Conservation (phyloP, 768 basidiomycete species). For the Russula vinacea region DNA sequence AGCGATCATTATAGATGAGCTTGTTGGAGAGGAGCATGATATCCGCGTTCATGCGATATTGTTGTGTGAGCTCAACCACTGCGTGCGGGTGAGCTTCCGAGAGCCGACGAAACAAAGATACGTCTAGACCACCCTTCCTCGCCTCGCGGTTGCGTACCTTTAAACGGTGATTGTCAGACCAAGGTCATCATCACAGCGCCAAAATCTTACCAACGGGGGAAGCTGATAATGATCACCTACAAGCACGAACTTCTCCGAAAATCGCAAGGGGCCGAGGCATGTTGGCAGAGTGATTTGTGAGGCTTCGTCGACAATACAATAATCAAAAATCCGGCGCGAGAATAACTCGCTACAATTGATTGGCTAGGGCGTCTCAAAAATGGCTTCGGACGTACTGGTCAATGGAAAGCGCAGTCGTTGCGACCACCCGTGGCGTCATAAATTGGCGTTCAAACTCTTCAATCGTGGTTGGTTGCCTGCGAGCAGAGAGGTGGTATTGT, state of each 20-base stretch:
- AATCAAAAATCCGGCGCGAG: slow-evolving; percentile 81
- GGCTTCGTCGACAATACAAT: slow-evolving; percentile 97
- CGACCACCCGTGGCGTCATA: slow-evolving; percentile 88
- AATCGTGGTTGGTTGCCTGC: slow-evolving; percentile 58
- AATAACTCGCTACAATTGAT: slow-evolving; percentile 68
- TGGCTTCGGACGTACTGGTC: slow-evolving; percentile 69
- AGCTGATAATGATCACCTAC: slow-evolving; percentile 98
- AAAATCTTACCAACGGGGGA: slow-evolving; percentile 73
- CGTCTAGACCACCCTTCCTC: slow-evolving; percentile 80
- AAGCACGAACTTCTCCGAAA: slow-evolving; percentile 86
- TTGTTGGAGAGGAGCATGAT: slow-evolving; percentile 90
- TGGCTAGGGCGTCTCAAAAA: slow-evolving; percentile 5
- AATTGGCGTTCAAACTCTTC: slow-evolving; percentile 80
- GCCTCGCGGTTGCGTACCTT: slow-evolving; percentile 82
- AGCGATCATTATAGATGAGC: slow-evolving; percentile 75
- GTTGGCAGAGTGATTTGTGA: slow-evolving; percentile 97
- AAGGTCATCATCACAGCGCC: neutral
- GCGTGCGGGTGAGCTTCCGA: slow-evolving; percentile 84
- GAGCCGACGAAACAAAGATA: slow-evolving; percentile 84
- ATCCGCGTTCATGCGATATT: slow-evolving; percentile 96
- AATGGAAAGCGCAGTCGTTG: slow-evolving; percentile 90
- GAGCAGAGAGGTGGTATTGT: slow-evolving; percentile 62
- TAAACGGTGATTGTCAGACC: slow-evolving; percentile 1
- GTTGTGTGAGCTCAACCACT: slow-evolving; percentile 79
- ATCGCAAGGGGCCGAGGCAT: slow-evolving; percentile 88